Evolutionary conservation across 2,329 filamentous ascomycete species (phyloP).

Genomic region (Aspergillus pseudonomiae): DNA sequence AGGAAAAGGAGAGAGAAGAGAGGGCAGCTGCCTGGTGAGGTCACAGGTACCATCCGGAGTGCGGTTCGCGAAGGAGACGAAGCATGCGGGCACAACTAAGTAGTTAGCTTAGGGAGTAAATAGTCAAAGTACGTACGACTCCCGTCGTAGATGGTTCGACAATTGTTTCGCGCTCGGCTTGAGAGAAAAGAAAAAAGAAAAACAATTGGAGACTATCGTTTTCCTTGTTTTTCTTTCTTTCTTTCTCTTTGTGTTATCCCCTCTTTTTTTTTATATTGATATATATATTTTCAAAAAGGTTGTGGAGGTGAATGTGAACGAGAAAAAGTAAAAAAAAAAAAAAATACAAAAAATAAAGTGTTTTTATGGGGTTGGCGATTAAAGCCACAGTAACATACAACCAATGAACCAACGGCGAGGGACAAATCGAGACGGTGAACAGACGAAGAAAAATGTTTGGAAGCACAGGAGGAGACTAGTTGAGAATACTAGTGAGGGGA

Average conservation of each 20-base stretch:
- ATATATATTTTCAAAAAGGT: background rate
- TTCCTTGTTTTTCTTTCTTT: background rate
- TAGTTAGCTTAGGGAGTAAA: background rate
- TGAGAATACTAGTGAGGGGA: constrained; percentile 2
- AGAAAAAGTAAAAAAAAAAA: background rate
- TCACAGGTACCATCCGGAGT: constrained; percentile 33
- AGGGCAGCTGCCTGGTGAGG: constrained; percentile 37
- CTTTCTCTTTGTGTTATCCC: background rate
- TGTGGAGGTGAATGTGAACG: background rate
- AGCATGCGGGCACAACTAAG: constrained; percentile 21
- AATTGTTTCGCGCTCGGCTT: background rate
- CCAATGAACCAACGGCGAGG: constrained; percentile 1
- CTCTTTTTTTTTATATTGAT: background rate
- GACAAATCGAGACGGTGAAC: constrained; percentile 1
- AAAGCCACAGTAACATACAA: constrained; percentile 2
- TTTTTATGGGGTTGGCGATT: background rate
- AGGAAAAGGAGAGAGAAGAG: constrained; percentile 25
- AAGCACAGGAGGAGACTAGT: constrained; percentile 3
- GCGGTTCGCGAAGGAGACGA: constrained; percentile 21
- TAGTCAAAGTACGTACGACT: background rate
- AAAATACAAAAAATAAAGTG: background rate
- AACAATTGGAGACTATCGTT: background rate
- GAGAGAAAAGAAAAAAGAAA: background rate
- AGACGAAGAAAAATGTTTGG: constrained; percentile 3
- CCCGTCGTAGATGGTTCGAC: background rate